These are phyloP conservation scores for Naegleria fowleri DNA, from an alignment of 208 protist genomes.

Conservation along the genomic window DNA sequence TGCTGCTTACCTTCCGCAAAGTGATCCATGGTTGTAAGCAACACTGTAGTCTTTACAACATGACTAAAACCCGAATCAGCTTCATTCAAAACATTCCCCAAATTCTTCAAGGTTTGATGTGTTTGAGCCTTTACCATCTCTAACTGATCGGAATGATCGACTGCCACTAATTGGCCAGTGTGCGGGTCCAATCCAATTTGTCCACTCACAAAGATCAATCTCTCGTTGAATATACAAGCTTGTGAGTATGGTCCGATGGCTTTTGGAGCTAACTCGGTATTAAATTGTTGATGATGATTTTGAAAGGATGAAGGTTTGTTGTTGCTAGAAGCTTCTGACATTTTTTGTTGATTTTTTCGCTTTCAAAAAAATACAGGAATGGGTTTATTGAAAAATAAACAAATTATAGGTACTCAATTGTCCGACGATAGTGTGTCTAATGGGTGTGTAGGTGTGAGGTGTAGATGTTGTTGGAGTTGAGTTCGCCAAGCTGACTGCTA, in stretches of 20 bases:
- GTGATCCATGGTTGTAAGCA: slow-evolving; percentile 53
- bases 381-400: no score
- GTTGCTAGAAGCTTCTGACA: no score
- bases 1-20: slow-evolving; percentile 39
- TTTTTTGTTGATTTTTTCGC: no score
- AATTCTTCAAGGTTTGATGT: slow-evolving; percentile 44
- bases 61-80: slow-evolving; percentile 34
- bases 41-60: slow-evolving; percentile 53
- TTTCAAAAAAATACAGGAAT: no score
- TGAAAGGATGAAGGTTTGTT: no score
- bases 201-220: not conserved
- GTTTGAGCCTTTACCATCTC: not conserved
- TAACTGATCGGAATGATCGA: not conserved
- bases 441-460: no score
- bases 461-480: no score
- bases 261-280: not conserved
- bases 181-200: slow-evolving; percentile 11
- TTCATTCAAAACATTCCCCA: slow-evolving; percentile 43
- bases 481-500: no score
- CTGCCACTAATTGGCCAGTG: not conserved
- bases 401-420: no score
- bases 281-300: not conserved
- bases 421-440: no score
- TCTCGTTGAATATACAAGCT: not conserved
- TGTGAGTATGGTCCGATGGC: slow-evolving; percentile 6